Evolutionary conservation across 129 eudicot species (phyloP), one percentile per base, ranked within the genome.

Genomic region (Heracleum sosnowskyi): DNA sequence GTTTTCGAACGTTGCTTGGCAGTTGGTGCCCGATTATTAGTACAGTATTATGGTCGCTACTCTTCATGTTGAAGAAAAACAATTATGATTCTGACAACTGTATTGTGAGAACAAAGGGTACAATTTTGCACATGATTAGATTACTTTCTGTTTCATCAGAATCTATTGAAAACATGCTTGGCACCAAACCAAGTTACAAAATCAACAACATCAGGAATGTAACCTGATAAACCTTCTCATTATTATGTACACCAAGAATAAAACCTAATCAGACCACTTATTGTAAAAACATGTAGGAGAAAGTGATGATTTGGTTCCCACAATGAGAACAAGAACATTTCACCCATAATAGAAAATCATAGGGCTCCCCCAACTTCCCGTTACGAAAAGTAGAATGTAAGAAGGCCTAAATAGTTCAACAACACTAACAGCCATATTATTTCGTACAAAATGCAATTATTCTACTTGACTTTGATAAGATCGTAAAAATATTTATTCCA

Each of bases 401-500:
- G 16, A 60, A 26, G 33, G 68, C 33, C 68, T 1, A 2, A 8
- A 20, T 1, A 60, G 22, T 11, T 11, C 11, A 53, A 35, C 73
- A 13, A 29, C 33, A 4, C 12, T 0, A 31, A 15, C 20, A 13
- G 73, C 39, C 40, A 16, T 17, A 31, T 6, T 63, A 33, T 68
- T 15, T 6, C 34, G 63, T 34, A 41, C 33, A 28, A 4, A 37
- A 39, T 24, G 51, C 24, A 33, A 15, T 71, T 12, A 20, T 37
- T 20, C 46, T 18, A 11, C 4, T 36, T 70, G 20, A 39, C 29
- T 72, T 24, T 10, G 11, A 28, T 11, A 18, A 7, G 40, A 78
- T 17, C 33, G 16, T 22, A 34, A 68, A 35, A 80, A 37, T 42
- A 73, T 80, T 77, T 28, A 80, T 44, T 28, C 76, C 42, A 7